phyloP scores from a whole-genome alignment of 2,329 filamentous ascomycete genomes.

The Aureobasidium musti region DNA sequence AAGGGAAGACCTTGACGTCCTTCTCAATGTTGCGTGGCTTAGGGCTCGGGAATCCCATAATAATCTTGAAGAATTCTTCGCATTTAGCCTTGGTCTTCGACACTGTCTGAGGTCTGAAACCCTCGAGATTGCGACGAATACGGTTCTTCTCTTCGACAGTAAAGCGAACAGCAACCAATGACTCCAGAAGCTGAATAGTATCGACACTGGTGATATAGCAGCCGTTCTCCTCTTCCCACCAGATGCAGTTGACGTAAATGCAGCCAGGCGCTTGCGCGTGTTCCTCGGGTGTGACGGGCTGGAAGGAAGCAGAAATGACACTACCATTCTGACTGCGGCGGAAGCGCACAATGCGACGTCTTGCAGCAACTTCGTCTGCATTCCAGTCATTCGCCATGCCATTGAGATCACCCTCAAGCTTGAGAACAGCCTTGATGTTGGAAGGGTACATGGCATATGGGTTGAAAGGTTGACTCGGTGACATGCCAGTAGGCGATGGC shows the following conservation, averaged over 20 bases:
- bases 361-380: slow-evolving; percentile 73
- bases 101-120: slow-evolving; percentile 87
- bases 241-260: slow-evolving; percentile 96
- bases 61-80: slow-evolving; percentile 97
- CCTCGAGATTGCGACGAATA: slow-evolving; percentile 92
- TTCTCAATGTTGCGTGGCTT: slow-evolving; percentile 99
- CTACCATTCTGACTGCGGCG: slow-evolving; percentile 78
- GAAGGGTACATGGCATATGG: slow-evolving; percentile 75
- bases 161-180: slow-evolving; percentile 82
- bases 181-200: slow-evolving; percentile 92
- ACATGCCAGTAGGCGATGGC: slow-evolving; percentile 49
- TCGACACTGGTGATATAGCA: slow-evolving; percentile 96
- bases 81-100: slow-evolving; percentile 87
- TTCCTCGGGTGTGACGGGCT: slow-evolving; percentile 74
- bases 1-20: slow-evolving; percentile 97
- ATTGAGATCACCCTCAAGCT: slow-evolving; percentile 82
- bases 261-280: slow-evolving; percentile 68
- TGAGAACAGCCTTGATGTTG: slow-evolving; percentile 74
- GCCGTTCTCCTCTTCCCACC: slow-evolving; percentile 88
- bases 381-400: slow-evolving; percentile 83
- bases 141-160: slow-evolving; percentile 98
- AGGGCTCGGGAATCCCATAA: slow-evolving; percentile 94
- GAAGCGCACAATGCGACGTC: slow-evolving; percentile 86
- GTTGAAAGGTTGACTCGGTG: slow-evolving; percentile 61
- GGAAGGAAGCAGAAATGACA: slow-evolving; percentile 78